Base-by-base conservation (phyloP, 345 rosid species). In the Syzygium aqueum region DNA sequence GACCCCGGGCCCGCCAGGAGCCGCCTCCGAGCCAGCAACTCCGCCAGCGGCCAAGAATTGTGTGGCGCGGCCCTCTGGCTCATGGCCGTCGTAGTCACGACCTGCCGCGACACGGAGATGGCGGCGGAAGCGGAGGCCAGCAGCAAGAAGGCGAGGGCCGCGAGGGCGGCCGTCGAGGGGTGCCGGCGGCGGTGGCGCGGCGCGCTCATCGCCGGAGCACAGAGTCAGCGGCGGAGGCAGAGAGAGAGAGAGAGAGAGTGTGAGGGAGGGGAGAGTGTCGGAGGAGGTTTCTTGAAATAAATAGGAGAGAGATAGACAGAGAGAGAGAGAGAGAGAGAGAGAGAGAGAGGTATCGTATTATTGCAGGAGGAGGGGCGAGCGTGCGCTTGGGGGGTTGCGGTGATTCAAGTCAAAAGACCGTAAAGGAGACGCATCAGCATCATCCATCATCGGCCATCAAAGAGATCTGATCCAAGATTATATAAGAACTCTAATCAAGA, bases 1-100 rank as follows among this genome's bases (percentile, higher is more conserved):
- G 96, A 90, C 95, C 99, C 43, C 27, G 98, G 95, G 9, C 99
- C 97, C 10, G 84, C 86, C 77, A 90, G 88, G 49, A 73, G 80
- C 80, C 25, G 13, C 25, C 80, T 73, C 49, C 1, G 25, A 25
- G 49, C 11, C 80, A 0, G 12, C 25, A 25, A 46, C 80, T 67
- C 80, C 46, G 46, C 0, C 0, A 73, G 80, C 80, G 13, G 27
- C 80, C 80, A 73, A 73, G 80, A 73, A 37, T 73, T 73, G 14
- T 37, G 27, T 27, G 80, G 27, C 49, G 80, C 7, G 49, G 37
- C 37, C 30, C 78, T 8, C 78, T 46, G 78, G 46, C 8, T 33
- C 46, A 5, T 67, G 19, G 78, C 40, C 33, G 65, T 27, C 65
- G 65, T 23, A 1, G 63, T 23, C 63, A 22, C 56, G 12, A 22